phyloP scores from a whole-genome alignment of 306 rosid genomes.

The Vicia faba region DNA sequence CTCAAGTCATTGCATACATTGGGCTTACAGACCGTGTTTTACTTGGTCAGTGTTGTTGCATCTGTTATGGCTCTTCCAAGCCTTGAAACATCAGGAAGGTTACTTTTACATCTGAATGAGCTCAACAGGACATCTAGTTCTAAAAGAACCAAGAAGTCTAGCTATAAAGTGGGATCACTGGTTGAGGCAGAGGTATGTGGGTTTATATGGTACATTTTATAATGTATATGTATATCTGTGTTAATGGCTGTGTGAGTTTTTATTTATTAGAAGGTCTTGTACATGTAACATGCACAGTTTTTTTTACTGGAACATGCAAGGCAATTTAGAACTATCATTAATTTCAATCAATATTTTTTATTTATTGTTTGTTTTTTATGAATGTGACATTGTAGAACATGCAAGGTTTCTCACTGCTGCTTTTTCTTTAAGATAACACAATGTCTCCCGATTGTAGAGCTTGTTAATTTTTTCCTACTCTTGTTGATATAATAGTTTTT shows the following conservation, averaged over 20 bases:
- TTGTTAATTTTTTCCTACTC: not conserved
- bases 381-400: not conserved
- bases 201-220: slow-evolving; percentile 28
- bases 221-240: not conserved
- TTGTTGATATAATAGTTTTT: not conserved
- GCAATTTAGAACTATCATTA: slow-evolving; percentile 3
- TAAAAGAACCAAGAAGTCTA: slow-evolving; percentile 74
- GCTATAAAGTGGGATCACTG: slow-evolving; percentile 74
- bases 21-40: slow-evolving; percentile 37
- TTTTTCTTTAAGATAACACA: not conserved
- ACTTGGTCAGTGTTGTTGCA: slow-evolving; percentile 65
- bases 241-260: not conserved
- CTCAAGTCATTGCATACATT: slow-evolving; percentile 15
- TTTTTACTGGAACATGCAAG: not conserved
- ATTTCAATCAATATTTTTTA: slow-evolving; percentile 14
- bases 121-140: slow-evolving; percentile 59
- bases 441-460: not conserved
- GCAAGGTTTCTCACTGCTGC: not conserved
- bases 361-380: slow-evolving; percentile 13
- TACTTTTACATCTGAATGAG: slow-evolving; percentile 71
- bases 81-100: slow-evolving; percentile 70
- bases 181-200: slow-evolving; percentile 89
- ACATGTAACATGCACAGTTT: not conserved
- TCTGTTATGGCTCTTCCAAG: slow-evolving; percentile 79
- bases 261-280: slow-evolving; percentile 12